A percentile compares a stretch with the other conserved stretches of the same genome.
Evolutionary conservation across 768 basidiomycete species (phyloP).

Genomic region (Pholiota microspora): DNA sequence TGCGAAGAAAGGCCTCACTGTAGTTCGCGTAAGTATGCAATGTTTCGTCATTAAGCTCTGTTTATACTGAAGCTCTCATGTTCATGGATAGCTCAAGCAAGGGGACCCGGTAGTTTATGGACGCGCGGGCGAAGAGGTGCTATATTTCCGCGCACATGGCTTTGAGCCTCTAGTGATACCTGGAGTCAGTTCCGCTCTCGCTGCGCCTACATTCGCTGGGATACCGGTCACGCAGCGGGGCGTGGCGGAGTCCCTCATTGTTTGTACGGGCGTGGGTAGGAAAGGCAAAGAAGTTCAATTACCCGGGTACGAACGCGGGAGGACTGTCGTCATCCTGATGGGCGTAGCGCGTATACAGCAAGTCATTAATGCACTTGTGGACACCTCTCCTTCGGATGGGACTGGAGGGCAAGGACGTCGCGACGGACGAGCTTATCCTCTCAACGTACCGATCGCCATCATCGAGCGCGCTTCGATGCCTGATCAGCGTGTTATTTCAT

Average conservation of each 20-base stretch:
- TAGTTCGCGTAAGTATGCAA: constrained; percentile 68
- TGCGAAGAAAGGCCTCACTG: constrained; percentile 74
- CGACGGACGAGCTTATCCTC: constrained; percentile 61
- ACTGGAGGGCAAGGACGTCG: constrained; percentile 20
- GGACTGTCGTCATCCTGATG: constrained; percentile 90
- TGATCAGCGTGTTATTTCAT: constrained; percentile 83
- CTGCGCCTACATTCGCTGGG: constrained; percentile 84
- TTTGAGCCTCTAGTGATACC: constrained; percentile 85
- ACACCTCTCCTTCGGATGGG: not conserved
- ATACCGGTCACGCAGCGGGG: constrained; percentile 97
- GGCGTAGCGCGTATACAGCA: constrained; percentile 83
- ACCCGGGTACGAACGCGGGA: constrained; percentile 82
- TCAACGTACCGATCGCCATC: constrained; percentile 81
- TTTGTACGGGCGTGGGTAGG: constrained; percentile 94
- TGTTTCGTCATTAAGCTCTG: constrained; percentile 3
- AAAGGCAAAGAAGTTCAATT: constrained; percentile 78
- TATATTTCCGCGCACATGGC: constrained; percentile 86
- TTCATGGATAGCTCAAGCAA: constrained; percentile 75
- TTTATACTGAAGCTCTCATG: constrained; percentile 10
- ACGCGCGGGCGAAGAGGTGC: constrained; percentile 90
- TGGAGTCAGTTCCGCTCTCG: constrained; percentile 86
- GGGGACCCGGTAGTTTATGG: constrained; percentile 97
- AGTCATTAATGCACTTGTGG: constrained; percentile 62
- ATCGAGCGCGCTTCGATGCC: constrained; percentile 94
- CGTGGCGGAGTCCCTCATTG: constrained; percentile 82